phyloP scores from a whole-genome alignment of 1,139 yeast species.

The Protomyces inouyei region DNA sequence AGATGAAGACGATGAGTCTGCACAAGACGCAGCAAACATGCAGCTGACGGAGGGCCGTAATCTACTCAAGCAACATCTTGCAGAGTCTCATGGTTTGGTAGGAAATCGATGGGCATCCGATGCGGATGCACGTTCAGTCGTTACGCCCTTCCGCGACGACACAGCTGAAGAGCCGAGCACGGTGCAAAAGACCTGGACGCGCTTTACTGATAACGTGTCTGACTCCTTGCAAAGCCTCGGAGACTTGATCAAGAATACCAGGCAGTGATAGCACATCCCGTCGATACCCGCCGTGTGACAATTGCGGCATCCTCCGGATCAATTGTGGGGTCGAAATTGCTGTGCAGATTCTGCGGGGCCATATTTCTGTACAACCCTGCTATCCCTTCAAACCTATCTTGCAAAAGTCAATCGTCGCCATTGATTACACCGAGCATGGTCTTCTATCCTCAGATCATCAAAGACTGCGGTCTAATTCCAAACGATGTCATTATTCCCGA shows the following conservation, averaged over 20 bases:
- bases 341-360: not conserved
- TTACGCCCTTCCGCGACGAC: not conserved
- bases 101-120: not conserved
- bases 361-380: not conserved
- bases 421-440: not conserved
- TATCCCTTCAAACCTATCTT: no score
- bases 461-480: slow-evolving; percentile 17
- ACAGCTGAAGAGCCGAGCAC: not conserved
- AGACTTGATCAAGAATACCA: not conserved
- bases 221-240: not conserved
- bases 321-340: not conserved
- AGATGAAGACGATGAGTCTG: not conserved
- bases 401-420: no score
- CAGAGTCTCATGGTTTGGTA: not conserved
- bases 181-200: not conserved
- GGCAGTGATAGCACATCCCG: not conserved
- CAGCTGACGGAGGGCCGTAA: not conserved
- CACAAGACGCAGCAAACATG: not conserved
- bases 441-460: slow-evolving; percentile 14
- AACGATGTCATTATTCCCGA: slow-evolving; percentile 15
- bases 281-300: no score
- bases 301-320: not conserved
- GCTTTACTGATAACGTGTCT: not conserved
- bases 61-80: not conserved
- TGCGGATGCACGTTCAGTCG: not conserved